Evolutionary conservation across 768 basidiomycete genomes (phyloP).

Genomic region (Collybia mongolica): DNA sequence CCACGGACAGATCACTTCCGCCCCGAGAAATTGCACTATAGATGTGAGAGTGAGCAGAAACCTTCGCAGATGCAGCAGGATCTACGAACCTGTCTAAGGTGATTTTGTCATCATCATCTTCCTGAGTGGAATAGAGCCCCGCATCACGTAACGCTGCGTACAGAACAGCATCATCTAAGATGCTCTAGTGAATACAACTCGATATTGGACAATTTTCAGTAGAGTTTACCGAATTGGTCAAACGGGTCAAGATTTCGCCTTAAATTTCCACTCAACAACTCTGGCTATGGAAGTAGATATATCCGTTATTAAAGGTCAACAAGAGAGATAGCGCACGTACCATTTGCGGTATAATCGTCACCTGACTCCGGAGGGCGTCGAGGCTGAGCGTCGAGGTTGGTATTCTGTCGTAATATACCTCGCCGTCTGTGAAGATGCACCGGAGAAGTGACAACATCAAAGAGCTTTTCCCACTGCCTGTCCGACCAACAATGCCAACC

Average conservation of each 20-base stretch:
- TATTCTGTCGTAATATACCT: constrained; percentile 55
- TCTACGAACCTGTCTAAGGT: constrained; percentile 37
- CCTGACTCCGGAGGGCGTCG: constrained; percentile 50
- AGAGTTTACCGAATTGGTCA: constrained; percentile 35
- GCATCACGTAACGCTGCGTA: constrained; percentile 39
- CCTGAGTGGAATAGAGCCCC: constrained; percentile 38
- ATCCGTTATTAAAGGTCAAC: neutral
- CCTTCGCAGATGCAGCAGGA: too few species aligned
- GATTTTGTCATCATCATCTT: constrained; percentile 47
- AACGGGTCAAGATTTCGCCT: constrained; percentile 70
- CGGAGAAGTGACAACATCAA: constrained; percentile 56
- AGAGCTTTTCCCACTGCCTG: constrained; percentile 57
- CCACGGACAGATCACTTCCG: constrained; percentile 73
- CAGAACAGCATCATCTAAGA: constrained; percentile 39
- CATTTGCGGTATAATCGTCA: constrained; percentile 60
- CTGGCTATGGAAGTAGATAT: constrained; percentile 32
- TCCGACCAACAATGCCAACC: constrained; percentile 51
- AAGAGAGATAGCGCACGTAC: constrained; percentile 20
- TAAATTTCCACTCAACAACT: constrained; percentile 59
- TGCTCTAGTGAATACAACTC: too few species aligned
- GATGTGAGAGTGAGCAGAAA: too few species aligned
- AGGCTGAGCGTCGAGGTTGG: constrained; percentile 49
- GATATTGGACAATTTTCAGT: too few species aligned
- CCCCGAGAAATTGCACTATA: constrained; percentile 43
- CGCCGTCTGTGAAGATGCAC: constrained; percentile 56